Percentiles rank a stretch among this genome's conserved stretches.
These are phyloP conservation scores for Penicillium sp. DNA, from an alignment of 2,329 filamentous ascomycete genomes.

Conservation along the genomic window DNA sequence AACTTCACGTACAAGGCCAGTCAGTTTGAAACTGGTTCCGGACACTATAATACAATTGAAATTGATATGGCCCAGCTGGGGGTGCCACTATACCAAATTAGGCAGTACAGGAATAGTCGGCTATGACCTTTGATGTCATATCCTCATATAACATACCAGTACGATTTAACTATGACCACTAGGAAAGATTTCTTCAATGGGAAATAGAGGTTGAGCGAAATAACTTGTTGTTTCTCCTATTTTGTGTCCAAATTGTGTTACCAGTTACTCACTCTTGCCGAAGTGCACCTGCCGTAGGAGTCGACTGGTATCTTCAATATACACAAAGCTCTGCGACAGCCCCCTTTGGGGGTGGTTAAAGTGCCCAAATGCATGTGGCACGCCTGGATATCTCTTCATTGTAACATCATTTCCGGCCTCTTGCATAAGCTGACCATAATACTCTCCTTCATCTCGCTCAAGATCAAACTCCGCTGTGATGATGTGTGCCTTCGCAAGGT, in stretches of 20 bases:
- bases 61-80: no score
- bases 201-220: no score
- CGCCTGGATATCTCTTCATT: slow-evolving; percentile 28
- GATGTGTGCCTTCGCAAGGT: slow-evolving; percentile 31
- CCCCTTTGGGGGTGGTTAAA: slow-evolving; percentile 30
- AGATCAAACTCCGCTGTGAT: slow-evolving; percentile 39
- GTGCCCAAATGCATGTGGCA: slow-evolving; percentile 32
- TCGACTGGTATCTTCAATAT: slow-evolving; percentile 26
- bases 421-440: slow-evolving; percentile 22
- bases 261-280: not conserved
- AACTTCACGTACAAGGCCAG: no score
- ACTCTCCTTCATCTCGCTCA: slow-evolving; percentile 36
- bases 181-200: no score
- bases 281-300: slow-evolving; percentile 11
- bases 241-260: not conserved
- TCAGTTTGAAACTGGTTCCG: no score
- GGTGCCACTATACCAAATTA: no score
- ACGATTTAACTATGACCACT: no score
- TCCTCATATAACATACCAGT: no score
- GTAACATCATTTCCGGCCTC: slow-evolving; percentile 26
- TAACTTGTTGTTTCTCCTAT: not conserved
- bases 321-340: slow-evolving; percentile 26
- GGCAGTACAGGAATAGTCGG: no score
- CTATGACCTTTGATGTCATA: no score
- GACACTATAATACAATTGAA: no score